Evolutionary conservation across 306 rosid genomes (phyloP).

Genomic region (Fagus crenata): DNA sequence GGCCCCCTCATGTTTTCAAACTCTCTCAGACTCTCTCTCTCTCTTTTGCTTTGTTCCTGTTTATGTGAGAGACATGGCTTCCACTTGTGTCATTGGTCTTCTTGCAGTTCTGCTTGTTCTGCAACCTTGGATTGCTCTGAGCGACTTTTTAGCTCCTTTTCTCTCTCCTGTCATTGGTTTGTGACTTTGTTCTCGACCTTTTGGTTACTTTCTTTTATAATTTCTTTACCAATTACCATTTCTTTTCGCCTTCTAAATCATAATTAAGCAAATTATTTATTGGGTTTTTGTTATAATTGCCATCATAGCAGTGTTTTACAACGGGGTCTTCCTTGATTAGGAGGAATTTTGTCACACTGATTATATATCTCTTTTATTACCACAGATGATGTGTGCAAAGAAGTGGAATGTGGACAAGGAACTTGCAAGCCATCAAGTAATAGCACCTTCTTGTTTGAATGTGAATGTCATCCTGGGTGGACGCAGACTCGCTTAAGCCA

Average conservation of each 20-base stretch:
- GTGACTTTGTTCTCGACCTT: conserved; percentile 13
- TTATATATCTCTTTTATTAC: conserved; percentile 1
- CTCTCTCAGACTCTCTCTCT: background rate
- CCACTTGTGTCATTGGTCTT: conserved; percentile 21
- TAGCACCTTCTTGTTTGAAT: conserved; percentile 54
- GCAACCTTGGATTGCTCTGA: conserved; percentile 41
- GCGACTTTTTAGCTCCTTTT: conserved; percentile 51
- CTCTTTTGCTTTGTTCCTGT: background rate
- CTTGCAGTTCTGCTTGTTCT: conserved; percentile 38
- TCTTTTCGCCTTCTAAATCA: conserved; percentile 2
- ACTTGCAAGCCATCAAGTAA: conserved; percentile 65
- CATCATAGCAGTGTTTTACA: background rate
- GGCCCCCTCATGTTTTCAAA: background rate
- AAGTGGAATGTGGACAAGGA: conserved; percentile 76
- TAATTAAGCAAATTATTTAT: background rate
- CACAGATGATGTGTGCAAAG: conserved; percentile 69
- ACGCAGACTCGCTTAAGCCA: conserved; percentile 42
- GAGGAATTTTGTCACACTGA: background rate
- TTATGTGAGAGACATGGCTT: conserved; percentile 46
- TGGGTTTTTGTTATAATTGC: background rate
- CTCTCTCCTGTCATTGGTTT: conserved; percentile 67
- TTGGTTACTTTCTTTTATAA: background rate
- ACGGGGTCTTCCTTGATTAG: conserved; percentile 12
- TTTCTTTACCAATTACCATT: background rate
- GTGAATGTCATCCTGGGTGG: conserved; percentile 82